A percentile compares a stretch with the other conserved stretches of the same genome.
phyloP scores from a whole-genome alignment of 495 filamentous ascomycete species.

The Aspergillus homomorphus region DNA sequence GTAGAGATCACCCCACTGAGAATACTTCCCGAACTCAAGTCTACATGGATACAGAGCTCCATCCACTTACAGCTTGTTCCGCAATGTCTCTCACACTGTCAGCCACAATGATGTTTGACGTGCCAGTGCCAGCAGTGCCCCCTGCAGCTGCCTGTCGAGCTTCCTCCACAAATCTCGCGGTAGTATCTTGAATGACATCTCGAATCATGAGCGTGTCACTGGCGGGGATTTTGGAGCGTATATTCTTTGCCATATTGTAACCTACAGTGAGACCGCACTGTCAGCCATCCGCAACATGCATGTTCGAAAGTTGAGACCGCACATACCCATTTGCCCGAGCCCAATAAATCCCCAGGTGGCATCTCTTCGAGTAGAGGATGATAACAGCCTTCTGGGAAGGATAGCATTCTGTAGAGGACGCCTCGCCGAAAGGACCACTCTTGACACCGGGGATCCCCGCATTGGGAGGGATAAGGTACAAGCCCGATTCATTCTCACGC shows the following conservation, averaged over 20 bases:
- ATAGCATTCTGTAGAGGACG: slow-evolving; percentile 18
- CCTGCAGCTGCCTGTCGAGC: slow-evolving; percentile 40
- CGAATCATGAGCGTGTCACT: slow-evolving; percentile 66
- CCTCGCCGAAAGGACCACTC: slow-evolving; percentile 10
- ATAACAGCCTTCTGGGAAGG: slow-evolving; percentile 47
- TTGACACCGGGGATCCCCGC: slow-evolving; percentile 20
- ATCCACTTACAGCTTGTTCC: slow-evolving; percentile 66
- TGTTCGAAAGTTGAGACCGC: slow-evolving; percentile 7
- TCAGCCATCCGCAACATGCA: slow-evolving; percentile 2
- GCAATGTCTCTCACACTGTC: slow-evolving; percentile 58
- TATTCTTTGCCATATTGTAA: slow-evolving; percentile 85
- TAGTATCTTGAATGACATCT: slow-evolving; percentile 67
- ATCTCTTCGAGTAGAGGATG: slow-evolving; percentile 49
- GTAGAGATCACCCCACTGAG: not conserved
- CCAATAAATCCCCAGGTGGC: slow-evolving; percentile 83
- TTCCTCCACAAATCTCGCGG: slow-evolving; percentile 59
- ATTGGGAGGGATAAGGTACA: slow-evolving; percentile 16
- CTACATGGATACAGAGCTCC: not conserved
- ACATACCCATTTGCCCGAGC: slow-evolving; percentile 81
- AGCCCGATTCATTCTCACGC: slow-evolving; percentile 17
- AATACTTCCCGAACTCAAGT: not conserved
- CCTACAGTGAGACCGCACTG: slow-evolving; percentile 39
- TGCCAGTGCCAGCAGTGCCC: slow-evolving; percentile 26
- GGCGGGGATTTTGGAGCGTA: slow-evolving; percentile 70
- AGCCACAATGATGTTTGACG: slow-evolving; percentile 56